Base-by-base conservation (phyloP, 2,329 filamentous ascomycete species). In the Exophiala lecanii-corni region DNA sequence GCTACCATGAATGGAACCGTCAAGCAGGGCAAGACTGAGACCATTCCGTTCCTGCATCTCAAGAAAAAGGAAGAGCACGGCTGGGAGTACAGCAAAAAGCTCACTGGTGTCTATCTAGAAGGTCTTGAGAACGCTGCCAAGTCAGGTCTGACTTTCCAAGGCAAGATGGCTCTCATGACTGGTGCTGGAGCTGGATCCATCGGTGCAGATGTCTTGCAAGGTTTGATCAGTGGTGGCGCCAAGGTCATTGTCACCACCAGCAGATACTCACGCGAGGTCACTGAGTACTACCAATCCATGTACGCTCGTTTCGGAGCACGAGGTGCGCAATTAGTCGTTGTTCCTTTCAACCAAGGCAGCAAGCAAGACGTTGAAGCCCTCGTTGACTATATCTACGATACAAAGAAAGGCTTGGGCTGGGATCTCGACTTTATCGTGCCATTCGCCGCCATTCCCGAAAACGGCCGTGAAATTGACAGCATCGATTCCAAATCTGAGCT, bases 51-150 rank as follows among this genome's bases (percentile, higher is more conserved):
- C 81, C 72, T 98, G 40, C 92, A 98, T 65, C 74, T 98, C 45
- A 96, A 96, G 79, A 86, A 88, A 67, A 94, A 94, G 69, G 82
- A 86, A 41, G 80, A 89, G 50, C 85, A 95, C 60, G 91, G 91
- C 49, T 98, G 92, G 92, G 89, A 97, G 62, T 98, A 97, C 74
- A 97, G 88, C 80, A 98, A 97, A 78, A 96, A 94, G 73, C 79
- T 98, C 45, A 97, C 92, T 17, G 86, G 87, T 44, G 69, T 89
- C 56, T 98, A 98, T 64, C 79, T 98, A 23, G 88, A 96, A 63
- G 89, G 88, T 50, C 71, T 98, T 21, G 89, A 95, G 70, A 79
- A 89, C 51, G 89, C 89, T 54, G 92, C 92, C 53, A 85, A 82
- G 59, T 75, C 80, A 43, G 92, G 92, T 65, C 82, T 98, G 47